phyloP scores from a whole-genome alignment of 768 basidiomycete species.

The Boletus edulis region DNA sequence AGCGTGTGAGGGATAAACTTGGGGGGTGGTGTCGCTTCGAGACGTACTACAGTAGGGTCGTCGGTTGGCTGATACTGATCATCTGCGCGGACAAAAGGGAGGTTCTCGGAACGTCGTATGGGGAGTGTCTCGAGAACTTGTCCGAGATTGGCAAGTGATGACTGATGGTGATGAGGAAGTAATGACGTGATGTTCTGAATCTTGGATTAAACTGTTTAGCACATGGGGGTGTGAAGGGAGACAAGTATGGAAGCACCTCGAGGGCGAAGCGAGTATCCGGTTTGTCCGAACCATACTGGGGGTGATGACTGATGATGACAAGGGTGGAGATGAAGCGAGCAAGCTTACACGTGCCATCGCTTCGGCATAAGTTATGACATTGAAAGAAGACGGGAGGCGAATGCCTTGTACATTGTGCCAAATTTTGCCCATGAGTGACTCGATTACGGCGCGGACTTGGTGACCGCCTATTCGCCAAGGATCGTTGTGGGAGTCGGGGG shows the following conservation, averaged over 20 bases:
- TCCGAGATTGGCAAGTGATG: slow-evolving; percentile 23
- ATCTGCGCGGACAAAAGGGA: slow-evolving; percentile 28
- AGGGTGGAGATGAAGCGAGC: slow-evolving; percentile 6
- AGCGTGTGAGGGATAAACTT: slow-evolving; percentile 6
- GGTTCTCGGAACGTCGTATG: slow-evolving; percentile 29
- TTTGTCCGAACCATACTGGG: slow-evolving; percentile 90
- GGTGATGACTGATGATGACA: slow-evolving; percentile 16
- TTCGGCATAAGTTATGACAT: slow-evolving; percentile 84
- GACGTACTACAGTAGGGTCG: slow-evolving; percentile 29
- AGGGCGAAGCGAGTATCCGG: slow-evolving; percentile 88
- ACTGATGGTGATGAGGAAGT: slow-evolving; percentile 28
- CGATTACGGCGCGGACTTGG: slow-evolving; percentile 78
- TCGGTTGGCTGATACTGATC: slow-evolving; percentile 12
- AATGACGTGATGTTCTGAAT: slow-evolving; percentile 33
- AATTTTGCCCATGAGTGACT: slow-evolving; percentile 68
- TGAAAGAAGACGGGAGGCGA: slow-evolving; percentile 59
- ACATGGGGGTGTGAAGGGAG: neutral
- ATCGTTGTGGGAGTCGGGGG: slow-evolving; percentile 22
- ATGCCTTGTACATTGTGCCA: slow-evolving; percentile 73
- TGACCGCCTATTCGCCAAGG: slow-evolving; percentile 83
- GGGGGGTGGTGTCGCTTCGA: neutral
- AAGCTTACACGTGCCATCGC: slow-evolving; percentile 82
- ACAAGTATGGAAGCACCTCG: slow-evolving; percentile 54
- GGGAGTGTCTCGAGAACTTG: slow-evolving; percentile 33
- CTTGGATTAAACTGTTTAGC: slow-evolving; percentile 24